Evolutionary conservation across 139 green algal species (phyloP).

Genomic region (Chlorella sp.): DNA sequence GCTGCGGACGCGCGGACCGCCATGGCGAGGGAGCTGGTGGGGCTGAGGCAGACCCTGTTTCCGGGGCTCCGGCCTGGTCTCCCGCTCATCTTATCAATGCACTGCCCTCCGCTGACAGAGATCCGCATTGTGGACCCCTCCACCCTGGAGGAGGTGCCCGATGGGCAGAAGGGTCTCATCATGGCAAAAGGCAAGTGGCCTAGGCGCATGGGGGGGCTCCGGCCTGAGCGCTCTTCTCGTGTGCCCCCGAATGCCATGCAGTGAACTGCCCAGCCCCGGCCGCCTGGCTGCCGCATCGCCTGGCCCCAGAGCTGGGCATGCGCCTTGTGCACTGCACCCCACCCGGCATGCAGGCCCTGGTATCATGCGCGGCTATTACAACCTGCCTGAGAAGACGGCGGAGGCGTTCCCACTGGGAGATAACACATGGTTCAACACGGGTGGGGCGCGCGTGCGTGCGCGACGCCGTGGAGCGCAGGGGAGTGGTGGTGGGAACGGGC

Average conservation of each 20-base stretch:
- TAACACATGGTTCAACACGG: conserved; percentile 7
- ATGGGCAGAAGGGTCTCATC: conserved; percentile 14
- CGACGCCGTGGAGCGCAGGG: background rate
- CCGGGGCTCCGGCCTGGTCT: background rate
- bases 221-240: background rate
- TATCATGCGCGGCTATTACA: conserved; percentile 1
- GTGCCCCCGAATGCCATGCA: too few species aligned
- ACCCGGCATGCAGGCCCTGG: background rate
- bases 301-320: background rate
- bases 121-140: background rate
- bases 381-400: background rate
- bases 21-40: too few species aligned
- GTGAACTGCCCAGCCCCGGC: too few species aligned
- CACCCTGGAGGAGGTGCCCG: background rate
- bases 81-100: background rate
- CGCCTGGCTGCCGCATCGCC: background rate
- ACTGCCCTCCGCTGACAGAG: background rate
- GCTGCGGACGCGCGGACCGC: too few species aligned
- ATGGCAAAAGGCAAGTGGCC: background rate
- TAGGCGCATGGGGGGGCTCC: background rate
- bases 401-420: conserved; percentile 5
- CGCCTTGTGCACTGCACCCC: background rate
- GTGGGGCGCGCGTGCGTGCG: background rate
- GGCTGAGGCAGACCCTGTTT: too few species aligned
- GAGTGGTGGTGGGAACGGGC: background rate